Percentiles rank a stretch among this genome's conserved stretches.
These are phyloP conservation scores for Termitomyces titanicus DNA, from an alignment of 768 basidiomycete genomes.

Conservation along the genomic window DNA sequence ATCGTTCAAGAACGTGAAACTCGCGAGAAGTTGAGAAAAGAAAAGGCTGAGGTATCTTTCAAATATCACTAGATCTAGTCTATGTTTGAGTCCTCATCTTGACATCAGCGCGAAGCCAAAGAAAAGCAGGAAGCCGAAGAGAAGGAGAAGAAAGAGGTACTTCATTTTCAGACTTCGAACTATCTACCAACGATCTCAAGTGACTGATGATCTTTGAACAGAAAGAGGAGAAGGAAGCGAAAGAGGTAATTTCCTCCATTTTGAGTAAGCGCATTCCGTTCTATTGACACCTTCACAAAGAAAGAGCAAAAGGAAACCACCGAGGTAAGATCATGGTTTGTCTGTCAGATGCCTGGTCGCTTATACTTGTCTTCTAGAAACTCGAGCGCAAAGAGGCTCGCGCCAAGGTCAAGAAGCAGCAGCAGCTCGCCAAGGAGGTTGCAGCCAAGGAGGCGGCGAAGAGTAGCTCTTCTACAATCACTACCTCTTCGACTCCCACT, in stretches of 20 bases:
- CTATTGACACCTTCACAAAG: constrained; percentile 18
- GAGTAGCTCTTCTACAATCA: constrained; percentile 33
- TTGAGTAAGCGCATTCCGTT: background rate
- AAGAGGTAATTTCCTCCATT: constrained; percentile 31
- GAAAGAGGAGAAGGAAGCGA: constrained; percentile 45
- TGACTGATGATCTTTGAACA: constrained; percentile 4
- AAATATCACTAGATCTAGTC: background rate
- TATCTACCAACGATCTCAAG: background rate
- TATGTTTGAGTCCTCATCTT: constrained; percentile 16
- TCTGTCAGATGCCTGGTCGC: background rate
- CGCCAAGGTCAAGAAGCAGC: constrained; percentile 48
- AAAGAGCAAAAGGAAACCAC: constrained; percentile 54
- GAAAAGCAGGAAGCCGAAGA: constrained; percentile 78
- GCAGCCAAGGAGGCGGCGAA: constrained; percentile 23
- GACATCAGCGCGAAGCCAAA: constrained; percentile 68
- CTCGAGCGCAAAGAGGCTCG: constrained; percentile 52
- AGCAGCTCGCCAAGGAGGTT: constrained; percentile 21
- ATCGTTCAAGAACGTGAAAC: constrained; percentile 78
- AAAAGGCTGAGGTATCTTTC: constrained; percentile 53
- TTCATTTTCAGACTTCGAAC: background rate
- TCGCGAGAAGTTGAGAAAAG: constrained; percentile 80
- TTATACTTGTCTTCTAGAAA: constrained; percentile 34
- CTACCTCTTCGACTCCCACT: constrained; percentile 29
- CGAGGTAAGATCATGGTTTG: constrained; percentile 39
- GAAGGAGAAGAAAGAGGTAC: constrained; percentile 48